Evolutionary conservation across 345 rosid species (phyloP), one percentile per base, ranked within the genome.

Genomic region (Pelargonium nanum): DNA sequence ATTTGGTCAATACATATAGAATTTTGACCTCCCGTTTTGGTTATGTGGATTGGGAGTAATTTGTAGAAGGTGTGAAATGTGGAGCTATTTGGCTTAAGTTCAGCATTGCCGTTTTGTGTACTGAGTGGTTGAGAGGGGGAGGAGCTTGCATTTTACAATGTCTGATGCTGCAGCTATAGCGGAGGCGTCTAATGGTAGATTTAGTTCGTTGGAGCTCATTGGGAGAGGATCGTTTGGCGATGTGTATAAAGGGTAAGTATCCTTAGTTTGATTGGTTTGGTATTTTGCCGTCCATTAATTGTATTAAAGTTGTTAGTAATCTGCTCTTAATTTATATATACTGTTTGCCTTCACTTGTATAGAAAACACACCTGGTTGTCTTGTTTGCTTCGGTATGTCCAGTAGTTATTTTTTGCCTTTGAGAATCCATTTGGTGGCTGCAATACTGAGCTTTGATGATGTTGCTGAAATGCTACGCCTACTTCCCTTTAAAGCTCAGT

Each of bases 181-280:
- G 44, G 96, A 89, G 77, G 96, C 96, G 1, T 81, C 95, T 0
- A 91, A 89, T 64, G 58, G 78, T 60, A 83, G 96, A 75, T 93
- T 93, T 77, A 84, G 78, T 71, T 85, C 88, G 40, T 71, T 79
- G 61, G 94, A 93, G 83, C 80, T 89, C 72, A 93, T 93, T 4
- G 99, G 99, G 10, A 81, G 91, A 83, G 99, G 99, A 61, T 93
- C 99, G 1, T 93, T 93, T 45, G 99, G 99, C 0, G 99, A 93
- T 54, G 99, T 93, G 62, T 93, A 89, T 76, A 93, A 89, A 84
- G 99, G 94, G 99, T 93, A 78, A 77, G 89, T 84, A 9, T 65
- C 59, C 9, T 23, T 22, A 4, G 52, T 60, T 71, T 45, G 30
- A 52, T 45, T 61, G 23, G 1, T 34, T 40, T 24, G 55, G 17